These are phyloP conservation scores for Pecoramyces ruminantium DNA, from an alignment of 192 early-diverging fungal species.

Conservation along the genomic window DNA sequence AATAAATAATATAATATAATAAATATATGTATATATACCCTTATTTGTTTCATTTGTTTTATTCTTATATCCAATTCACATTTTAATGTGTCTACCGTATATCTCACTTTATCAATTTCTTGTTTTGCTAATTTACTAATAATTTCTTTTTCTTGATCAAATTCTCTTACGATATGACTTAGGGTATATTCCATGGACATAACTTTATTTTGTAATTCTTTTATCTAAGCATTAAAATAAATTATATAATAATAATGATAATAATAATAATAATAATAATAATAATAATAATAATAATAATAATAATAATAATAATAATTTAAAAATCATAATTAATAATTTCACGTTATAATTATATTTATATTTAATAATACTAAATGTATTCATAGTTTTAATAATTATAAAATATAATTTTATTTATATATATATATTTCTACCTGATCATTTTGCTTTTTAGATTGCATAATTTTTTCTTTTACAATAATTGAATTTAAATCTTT, in stretches of 20 bases:
- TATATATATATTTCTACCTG: constrained; percentile 14
- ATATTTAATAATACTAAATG: no score
- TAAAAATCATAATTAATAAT: no score
- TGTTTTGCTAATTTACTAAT: constrained; percentile 22
- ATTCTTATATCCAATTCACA: constrained; percentile 18
- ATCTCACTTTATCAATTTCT: constrained; percentile 33
- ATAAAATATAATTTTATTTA: not conserved
- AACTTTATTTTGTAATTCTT: constrained; percentile 31
- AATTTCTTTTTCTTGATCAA: constrained; percentile 35
- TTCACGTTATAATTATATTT: no score
- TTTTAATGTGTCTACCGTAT: constrained; percentile 12
- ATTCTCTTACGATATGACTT: constrained; percentile 38
- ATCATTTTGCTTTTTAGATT: constrained; percentile 26
- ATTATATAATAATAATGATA: not conserved
- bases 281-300: no score
- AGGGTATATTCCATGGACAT: constrained; percentile 36
- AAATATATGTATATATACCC: constrained; percentile 9
- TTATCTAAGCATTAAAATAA: constrained; percentile 14
- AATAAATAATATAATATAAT: no score
- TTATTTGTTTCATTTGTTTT: constrained; percentile 40
- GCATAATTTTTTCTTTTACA: constrained; percentile 42
- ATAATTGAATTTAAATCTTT: constrained; percentile 42
- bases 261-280: no score
- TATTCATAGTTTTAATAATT: no score
- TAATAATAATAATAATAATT: no score